Base-by-base conservation (phyloP, 1,284 basidiomycete species). In the Ceratobasidium sp. region DNA sequence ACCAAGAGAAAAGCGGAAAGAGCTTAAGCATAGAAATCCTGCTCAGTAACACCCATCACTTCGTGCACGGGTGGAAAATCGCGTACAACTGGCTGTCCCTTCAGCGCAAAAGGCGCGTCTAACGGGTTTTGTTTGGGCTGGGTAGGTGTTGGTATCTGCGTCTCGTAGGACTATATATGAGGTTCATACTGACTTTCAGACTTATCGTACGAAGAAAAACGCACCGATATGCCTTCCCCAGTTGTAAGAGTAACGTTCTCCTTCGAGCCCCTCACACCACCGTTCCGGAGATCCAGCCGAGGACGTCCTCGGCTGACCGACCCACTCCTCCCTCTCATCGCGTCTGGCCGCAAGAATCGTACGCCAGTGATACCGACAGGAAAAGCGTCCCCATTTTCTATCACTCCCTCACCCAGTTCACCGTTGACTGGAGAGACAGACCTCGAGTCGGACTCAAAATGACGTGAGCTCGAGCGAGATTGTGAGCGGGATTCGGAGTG, bases 51-150 rank as follows among this genome's bases (percentile, higher is more conserved):
- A 23, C 71, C 71, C 71, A 73, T 73, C 23, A 73, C 71, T 73
- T 73, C 58, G 44, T 73, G 71, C 40, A 73, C 71, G 33, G 71
- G 71, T 26, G 71, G 71, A 39, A 73, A 73, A n/a, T 67, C 73
- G 12, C 73, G 73, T 33, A 76, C 51, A 7, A 76, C 73, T 42
- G 73, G 42, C 26, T 56, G 53, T 66, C 73, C 73, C 63, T 76
- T 66, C 33, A 67, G 51, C 49, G 53, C 61, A 76, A 66, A 51
- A 28, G 55, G 71, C 33, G 63, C 58, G 58, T 64, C 60, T 46
- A 75, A 26, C n/a, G 72, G 73, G 63, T 76, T 76, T 76, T 76
- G 73, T 40, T 67, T 56, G 33, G 63, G 73, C 58, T 76, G 73
- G 39, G 73, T 76, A 4, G 73, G 73, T 18, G 73, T 76, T 39